Conservation (phyloP, 805 yeast genomes). For the Candida tammaniensis region DNA sequence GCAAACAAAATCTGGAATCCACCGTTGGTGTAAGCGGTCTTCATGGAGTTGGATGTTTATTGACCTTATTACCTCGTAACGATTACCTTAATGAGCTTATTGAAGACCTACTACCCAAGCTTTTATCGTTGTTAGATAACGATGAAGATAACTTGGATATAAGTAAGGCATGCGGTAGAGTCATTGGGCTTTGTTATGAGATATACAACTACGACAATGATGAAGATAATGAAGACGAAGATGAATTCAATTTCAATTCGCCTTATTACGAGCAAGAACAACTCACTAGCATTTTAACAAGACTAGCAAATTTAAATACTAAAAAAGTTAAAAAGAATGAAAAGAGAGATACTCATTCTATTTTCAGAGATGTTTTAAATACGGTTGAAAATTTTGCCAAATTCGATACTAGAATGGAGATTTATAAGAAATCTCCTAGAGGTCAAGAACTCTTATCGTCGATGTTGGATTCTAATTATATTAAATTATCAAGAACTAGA, state of each 20-base stretch:
- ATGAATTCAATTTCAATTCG: constrained; percentile 41
- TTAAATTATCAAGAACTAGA: constrained; percentile 45
- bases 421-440: constrained; percentile 31
- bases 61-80: constrained; percentile 44
- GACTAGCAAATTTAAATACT: constrained; percentile 49
- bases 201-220: constrained; percentile 42
- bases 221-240: constrained; percentile 35
- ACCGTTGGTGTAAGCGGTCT: constrained; percentile 40
- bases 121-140: constrained; percentile 43
- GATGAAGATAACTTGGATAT: constrained; percentile 42
- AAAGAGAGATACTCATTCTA: constrained; percentile 55
- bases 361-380: constrained; percentile 54
- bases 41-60: constrained; percentile 45
- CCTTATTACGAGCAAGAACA: constrained; percentile 57
- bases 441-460: constrained; percentile 32
- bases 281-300: constrained; percentile 36
- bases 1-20: constrained; percentile 31
- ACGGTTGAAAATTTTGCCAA: constrained; percentile 44
- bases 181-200: constrained; percentile 57
- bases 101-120: constrained; percentile 34
- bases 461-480: constrained; percentile 33
- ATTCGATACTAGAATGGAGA: constrained; percentile 30
- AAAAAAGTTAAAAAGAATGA: constrained; percentile 62
- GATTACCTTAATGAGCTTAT: constrained; percentile 41
- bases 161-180: constrained; percentile 52